These are phyloP conservation scores for Aurantiochytrium sp. DNA, from an alignment of 108 stramenopile species.

Conservation along the genomic window DNA sequence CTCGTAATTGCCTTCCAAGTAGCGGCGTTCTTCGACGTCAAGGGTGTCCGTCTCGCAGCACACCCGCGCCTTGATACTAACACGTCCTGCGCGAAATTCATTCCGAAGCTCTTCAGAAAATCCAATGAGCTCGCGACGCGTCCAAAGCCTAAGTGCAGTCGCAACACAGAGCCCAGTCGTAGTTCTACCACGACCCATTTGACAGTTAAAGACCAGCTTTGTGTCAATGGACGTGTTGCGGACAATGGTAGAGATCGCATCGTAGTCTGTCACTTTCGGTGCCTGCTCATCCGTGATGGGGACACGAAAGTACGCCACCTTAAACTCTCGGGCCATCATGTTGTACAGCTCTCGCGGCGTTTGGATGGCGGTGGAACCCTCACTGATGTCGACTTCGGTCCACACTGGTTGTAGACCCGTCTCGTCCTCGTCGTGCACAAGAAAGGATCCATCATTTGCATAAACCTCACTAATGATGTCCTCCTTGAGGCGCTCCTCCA, in stretches of 20 bases:
- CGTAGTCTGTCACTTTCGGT: background rate
- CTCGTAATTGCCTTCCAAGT: background rate
- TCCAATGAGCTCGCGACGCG: background rate
- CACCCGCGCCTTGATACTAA: background rate
- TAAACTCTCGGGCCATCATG: background rate
- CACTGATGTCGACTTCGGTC: background rate
- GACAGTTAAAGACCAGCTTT: background rate
- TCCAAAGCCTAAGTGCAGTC: background rate
- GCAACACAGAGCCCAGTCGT: background rate
- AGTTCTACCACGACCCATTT: slow-evolving; percentile 1
- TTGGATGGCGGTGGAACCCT: background rate
- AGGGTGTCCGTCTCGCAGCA: background rate
- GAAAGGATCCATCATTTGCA: background rate
- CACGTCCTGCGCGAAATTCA: background rate
- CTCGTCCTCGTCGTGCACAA: slow-evolving; percentile 9
- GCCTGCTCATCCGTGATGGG: slow-evolving; percentile 16
- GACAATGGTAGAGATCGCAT: background rate
- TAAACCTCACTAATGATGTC: background rate
- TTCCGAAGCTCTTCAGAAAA: background rate
- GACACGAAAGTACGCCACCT: background rate
- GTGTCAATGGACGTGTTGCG: background rate
- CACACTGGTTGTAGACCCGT: slow-evolving; percentile 2
- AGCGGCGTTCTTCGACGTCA: background rate
- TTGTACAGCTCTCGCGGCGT: slow-evolving; percentile 5
- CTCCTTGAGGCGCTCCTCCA: slow-evolving; percentile 10